These are phyloP conservation scores for Quillaja saponaria DNA, from an alignment of 306 rosid species.

Conservation along the genomic window DNA sequence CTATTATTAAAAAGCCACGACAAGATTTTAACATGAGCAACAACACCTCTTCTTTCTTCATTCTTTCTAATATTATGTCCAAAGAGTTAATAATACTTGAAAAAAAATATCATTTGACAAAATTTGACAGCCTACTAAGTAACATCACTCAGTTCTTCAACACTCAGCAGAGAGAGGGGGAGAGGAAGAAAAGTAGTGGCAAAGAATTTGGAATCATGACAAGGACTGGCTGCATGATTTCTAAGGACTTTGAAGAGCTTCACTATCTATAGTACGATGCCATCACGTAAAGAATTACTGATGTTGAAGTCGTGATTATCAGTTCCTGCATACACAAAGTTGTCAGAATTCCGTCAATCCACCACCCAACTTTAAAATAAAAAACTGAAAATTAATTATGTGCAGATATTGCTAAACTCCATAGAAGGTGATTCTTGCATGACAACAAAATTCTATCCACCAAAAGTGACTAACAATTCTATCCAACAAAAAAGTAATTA, in stretches of 20 bases:
- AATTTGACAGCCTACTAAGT: slow-evolving; percentile 26
- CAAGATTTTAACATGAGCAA: no score
- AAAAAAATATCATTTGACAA: slow-evolving; percentile 29
- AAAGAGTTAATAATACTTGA: slow-evolving; percentile 5
- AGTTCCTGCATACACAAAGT: slow-evolving; percentile 64
- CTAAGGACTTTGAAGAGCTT: slow-evolving; percentile 26
- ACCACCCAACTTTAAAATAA: background rate
- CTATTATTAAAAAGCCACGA: no score
- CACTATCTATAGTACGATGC: slow-evolving; percentile 79
- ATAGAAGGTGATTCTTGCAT: slow-evolving; percentile 16
- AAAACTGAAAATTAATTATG: no score
- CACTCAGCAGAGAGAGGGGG: background rate
- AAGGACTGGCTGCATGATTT: slow-evolving; percentile 27
- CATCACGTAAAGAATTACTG: slow-evolving; percentile 65
- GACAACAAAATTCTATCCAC: slow-evolving; percentile 13
- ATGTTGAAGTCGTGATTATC: slow-evolving; percentile 69
- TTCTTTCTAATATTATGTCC: no score
- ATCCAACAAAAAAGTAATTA: background rate
- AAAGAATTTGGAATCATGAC: background rate
- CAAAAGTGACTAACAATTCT: background rate
- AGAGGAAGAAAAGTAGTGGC: background rate
- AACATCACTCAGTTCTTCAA: background rate
- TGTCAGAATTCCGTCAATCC: slow-evolving; percentile 24
- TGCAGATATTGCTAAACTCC: background rate
- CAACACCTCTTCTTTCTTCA: no score